Evolutionary conservation across 192 early-diverging fungal species (phyloP), one percentile per base, ranked within the genome.

Genomic region (Coemansia umbellata): DNA sequence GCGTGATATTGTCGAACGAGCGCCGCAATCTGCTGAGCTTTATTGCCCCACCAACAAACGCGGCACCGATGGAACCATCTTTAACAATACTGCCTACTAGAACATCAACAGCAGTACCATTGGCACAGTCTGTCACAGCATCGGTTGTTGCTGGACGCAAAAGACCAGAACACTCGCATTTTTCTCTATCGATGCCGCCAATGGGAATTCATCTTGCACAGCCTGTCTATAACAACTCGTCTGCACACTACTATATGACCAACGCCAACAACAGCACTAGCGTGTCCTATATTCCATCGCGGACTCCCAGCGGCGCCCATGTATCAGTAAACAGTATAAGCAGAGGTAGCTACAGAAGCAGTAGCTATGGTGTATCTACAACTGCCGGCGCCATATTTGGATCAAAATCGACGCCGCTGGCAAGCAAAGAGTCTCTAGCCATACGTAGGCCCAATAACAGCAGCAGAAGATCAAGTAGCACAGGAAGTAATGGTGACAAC

Each of bases 1-100:
- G 53, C 33, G 54, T 74, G 17, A 54, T 74, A 19, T 31, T 74
- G 33, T 58, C 63, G 28, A 66, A 66, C 19, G 70, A 74, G 54
- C 70, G 70, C 21, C 52, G 57, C 40, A 59, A 65, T 31, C 47
- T 74, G 17, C 36, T 66, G 26, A 52, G 40, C 40, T 56, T 60
- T 21, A 58, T 73, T 14, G 47, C 31, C 15, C 28, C 24, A 3
- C 43, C 43, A 26, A 26, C 43, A n/a, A n/a, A n/a, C n/a, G n/a
- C n/a, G n/a, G n/a, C n/a, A n/a, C n/a, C n/a, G n/a, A n/a, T n/a
- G n/a, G n/a, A n/a, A n/a, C n/a, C n/a, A n/a, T n/a, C n/a, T n/a
- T n/a, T n/a, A n/a, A n/a, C n/a, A n/a, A n/a, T n/a, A n/a, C n/a
- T n/a, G n/a, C n/a, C n/a, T n/a, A n/a, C n/a, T n/a, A n/a, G n/a